Conservation (phyloP, 441 rosid genomes). For the Erodium texanum region DNA sequence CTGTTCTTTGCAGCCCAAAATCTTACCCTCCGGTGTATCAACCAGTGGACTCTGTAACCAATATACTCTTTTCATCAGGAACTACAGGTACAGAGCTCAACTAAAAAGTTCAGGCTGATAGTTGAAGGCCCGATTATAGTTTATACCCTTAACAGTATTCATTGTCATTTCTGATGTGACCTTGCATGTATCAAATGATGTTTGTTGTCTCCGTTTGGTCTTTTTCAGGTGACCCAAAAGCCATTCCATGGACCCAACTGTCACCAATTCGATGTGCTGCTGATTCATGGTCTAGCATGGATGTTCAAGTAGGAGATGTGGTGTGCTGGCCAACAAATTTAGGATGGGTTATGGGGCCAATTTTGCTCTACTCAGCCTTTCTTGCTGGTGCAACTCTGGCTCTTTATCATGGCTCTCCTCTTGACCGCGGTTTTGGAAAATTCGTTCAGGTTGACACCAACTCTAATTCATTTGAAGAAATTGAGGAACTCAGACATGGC, state of each 20-base stretch:
- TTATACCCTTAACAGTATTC: too few relatives aligned
- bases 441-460: constrained; percentile 58
- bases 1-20: constrained; percentile 30
- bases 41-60: constrained; percentile 43
- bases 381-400: constrained; percentile 67
- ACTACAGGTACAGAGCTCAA: constrained; percentile 50
- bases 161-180: constrained; percentile 1
- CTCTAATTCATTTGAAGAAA: background rate
- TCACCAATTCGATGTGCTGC: constrained; percentile 54
- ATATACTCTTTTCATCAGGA: constrained; percentile 82
- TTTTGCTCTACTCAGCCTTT: constrained; percentile 50
- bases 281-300: constrained; percentile 60
- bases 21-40: constrained; percentile 40
- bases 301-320: constrained; percentile 45
- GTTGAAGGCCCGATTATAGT: too few relatives aligned
- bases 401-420: constrained; percentile 82
- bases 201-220: background rate
- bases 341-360: constrained; percentile 94
- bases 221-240: constrained; percentile 84
- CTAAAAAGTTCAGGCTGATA: too few relatives aligned
- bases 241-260: constrained; percentile 83
- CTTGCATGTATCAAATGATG: constrained; percentile 3
- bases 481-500: background rate
- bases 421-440: constrained; percentile 66
- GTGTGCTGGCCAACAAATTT: constrained; percentile 90